Percentiles rank a stretch among this genome's conserved stretches.
Conservation (phyloP, 2,329 filamentous ascomycete species). For the Pseudocercospora musae region DNA sequence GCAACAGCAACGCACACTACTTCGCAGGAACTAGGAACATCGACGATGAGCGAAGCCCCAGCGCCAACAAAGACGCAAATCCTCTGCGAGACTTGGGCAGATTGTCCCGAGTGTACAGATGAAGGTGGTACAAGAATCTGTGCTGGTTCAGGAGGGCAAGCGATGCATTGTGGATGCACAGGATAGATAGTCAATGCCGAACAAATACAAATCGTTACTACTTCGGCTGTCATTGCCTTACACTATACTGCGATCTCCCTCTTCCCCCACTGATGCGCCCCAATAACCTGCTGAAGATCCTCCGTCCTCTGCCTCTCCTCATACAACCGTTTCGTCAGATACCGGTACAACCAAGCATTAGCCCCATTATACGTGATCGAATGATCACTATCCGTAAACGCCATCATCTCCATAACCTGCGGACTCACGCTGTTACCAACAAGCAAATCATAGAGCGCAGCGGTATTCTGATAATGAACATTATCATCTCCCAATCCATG, state of each 20-base stretch:
- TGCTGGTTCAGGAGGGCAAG: not conserved
- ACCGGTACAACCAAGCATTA: slow-evolving; percentile 58
- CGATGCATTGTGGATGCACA: not conserved
- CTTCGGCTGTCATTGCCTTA: not conserved
- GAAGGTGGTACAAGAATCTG: not conserved
- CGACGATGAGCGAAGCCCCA: not conserved
- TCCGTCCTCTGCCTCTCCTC: slow-evolving; percentile 56
- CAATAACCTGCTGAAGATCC: slow-evolving; percentile 26
- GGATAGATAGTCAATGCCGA: too few relatives aligned
- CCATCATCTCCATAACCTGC: slow-evolving; percentile 60
- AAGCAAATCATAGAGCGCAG: slow-evolving; percentile 59
- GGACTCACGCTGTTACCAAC: slow-evolving; percentile 59
- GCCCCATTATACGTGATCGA: slow-evolving; percentile 58
- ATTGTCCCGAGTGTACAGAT: not conserved
- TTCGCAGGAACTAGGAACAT: not conserved
- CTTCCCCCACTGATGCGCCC: slow-evolving; percentile 50
- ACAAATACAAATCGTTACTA: too few relatives aligned
- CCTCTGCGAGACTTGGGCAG: not conserved
- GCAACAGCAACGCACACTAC: not conserved
- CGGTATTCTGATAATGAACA: slow-evolving; percentile 67
- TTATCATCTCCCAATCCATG: slow-evolving; percentile 70
- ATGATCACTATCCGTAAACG: slow-evolving; percentile 65
- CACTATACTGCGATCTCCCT: slow-evolving; percentile 22
- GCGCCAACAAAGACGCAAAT: not conserved
- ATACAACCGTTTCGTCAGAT: slow-evolving; percentile 59